phyloP scores from a whole-genome alignment of 108 stramenopile species.

The Nannochloropsis oceanica region DNA sequence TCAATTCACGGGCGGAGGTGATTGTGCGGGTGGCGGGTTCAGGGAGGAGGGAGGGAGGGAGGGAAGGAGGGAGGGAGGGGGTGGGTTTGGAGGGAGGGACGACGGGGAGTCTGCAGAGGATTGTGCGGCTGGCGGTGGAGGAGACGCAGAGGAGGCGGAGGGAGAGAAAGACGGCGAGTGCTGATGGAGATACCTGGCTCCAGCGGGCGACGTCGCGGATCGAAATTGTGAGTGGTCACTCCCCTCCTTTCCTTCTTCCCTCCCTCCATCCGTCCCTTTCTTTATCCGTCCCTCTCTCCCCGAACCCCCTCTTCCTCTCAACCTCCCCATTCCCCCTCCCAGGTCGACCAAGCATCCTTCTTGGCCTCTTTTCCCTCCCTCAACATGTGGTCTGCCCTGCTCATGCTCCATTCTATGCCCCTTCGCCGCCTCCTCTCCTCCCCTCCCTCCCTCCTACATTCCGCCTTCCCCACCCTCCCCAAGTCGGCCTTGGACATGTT shows the following conservation, averaged over 20 bases:
- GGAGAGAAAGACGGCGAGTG: background rate
- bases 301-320: too few relatives aligned
- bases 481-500: background rate
- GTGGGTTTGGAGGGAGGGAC: too few relatives aligned
- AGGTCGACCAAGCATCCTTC: background rate
- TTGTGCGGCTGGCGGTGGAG: background rate
- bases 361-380: background rate
- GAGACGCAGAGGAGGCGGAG: background rate
- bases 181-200: background rate
- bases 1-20: background rate
- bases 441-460: background rate
- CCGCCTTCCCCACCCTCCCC: background rate
- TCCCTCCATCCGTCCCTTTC: too few relatives aligned
- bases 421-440: background rate
- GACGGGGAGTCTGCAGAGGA: background rate
- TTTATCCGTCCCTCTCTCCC: too few relatives aligned
- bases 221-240: background rate
- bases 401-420: background rate
- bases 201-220: background rate
- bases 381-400: background rate
- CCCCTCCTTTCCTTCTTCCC: too few relatives aligned
- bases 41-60: too few relatives aligned
- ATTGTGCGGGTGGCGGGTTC: background rate
- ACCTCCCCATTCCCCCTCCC: too few relatives aligned
- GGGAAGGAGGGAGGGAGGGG: too few relatives aligned